Evolutionary conservation across 2,329 filamentous ascomycete genomes (phyloP), one percentile per base, ranked within the genome.

Genomic region (Colletotrichum sp.): DNA sequence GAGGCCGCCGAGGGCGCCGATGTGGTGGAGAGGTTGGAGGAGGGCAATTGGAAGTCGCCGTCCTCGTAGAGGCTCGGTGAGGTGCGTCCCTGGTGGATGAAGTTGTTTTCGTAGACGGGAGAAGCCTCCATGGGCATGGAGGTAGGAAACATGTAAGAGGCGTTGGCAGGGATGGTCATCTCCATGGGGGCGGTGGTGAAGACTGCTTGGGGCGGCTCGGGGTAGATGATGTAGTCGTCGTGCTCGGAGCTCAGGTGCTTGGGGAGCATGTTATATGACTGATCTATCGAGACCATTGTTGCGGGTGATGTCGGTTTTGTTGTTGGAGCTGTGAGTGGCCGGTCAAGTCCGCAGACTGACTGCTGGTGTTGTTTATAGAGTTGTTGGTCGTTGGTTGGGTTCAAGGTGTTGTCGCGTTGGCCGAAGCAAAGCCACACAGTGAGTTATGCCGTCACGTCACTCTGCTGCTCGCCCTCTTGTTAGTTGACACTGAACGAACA

Each of bases 1-100:
- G 93, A 94, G 8, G 92, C 87, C 6, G 91, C 91, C 68, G 93
- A 94, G 68, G 87, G 90, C 72, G 84, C 92, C 74, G 91, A 93
- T 28, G 88, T 88, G 75, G 89, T 92, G 76, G 89, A 95, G 77
- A 90, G 88, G 81, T 88, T 91, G 68, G 89, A 93, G 34, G 88
- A 90, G 19, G 89, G 87, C 28, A 89, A 80, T 74, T 85, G 84
- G 81, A 89, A 82, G 25, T 91, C 89, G 76, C 83, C 81, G 68
- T 91, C 90, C 57, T 91, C 90, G 78, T 88, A 90, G 77, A 87
- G 83, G 74, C 84, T 83, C 11, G 89, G 89, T 12, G 89, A 91
- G 72, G 86, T 83, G 77, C 85, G 85, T 79, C 83, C 84, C 79
- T 85, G 84, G 79, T 90, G 87, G 78, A 89, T 82, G 82, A 87